Base-by-base conservation (phyloP, 1,139 yeast genomes). In the Hanseniaspora gamundiae region DNA sequence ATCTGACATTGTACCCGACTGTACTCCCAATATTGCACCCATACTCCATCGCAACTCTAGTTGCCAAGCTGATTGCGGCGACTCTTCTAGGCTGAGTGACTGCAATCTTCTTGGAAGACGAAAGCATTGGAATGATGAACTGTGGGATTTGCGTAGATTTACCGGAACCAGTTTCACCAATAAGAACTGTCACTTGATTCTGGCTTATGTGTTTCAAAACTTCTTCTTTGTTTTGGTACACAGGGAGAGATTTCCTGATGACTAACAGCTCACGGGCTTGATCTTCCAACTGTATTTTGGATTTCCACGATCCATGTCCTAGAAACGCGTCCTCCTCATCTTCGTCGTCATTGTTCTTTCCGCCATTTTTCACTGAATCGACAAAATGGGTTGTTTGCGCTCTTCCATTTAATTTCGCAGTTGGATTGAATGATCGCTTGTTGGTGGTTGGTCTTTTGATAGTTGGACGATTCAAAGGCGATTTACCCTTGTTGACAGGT, bases 111-210 rank as follows among this genome's bases (percentile, higher is more conserved):
- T 69, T 30, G 62, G 54, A 45, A 14, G 42, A 42, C 4, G 46
- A 40, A 13, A 56, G 42, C 21, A 47, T 47, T 0, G 73, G 71
- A 66, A 80, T 70, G 31, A 91, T 62, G 55, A 91, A 86, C 57
- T 91, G 98, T 0, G 98, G 98, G 24, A 91, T 84, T 64, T 91
- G 98, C 0, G 98, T 91, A 3, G 98, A 91, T 60, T 91, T 91
- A 67, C 98, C 98, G 7, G 95, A 86, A 62, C 98, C 98, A 0
- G 98, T 91, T 54, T 91, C 97, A 62, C 98, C 98, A 57, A 91
- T 82, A 11, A 91, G 69, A 4, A 91, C 77, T 0, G 88, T 78
- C 4, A 86, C 94, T 49, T 73, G 79, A 53, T 80, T 74, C 10
- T 65, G 52, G 10, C 61, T 48, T 2, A 91, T 61, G 51, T 78